phyloP scores from a whole-genome alignment of 2,329 filamentous ascomycete genomes.

The Mycogone perniciosa region DNA sequence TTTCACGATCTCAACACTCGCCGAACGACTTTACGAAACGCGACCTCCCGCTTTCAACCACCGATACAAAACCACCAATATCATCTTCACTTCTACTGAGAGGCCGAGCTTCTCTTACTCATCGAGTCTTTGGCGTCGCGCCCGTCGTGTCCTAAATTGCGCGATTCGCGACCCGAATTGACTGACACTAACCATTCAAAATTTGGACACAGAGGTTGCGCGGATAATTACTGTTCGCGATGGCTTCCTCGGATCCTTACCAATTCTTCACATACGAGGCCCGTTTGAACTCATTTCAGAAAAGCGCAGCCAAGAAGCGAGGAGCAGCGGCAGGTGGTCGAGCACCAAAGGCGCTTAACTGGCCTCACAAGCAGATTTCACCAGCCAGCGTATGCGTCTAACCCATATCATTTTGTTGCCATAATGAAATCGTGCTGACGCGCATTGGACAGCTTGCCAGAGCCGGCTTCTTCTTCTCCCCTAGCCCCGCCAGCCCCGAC shows the following conservation, averaged over 20 bases:
- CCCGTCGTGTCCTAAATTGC: background rate
- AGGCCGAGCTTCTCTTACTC: constrained; percentile 2
- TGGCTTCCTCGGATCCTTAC: constrained; percentile 21
- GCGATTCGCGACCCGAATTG: background rate
- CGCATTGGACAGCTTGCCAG: constrained; percentile 61
- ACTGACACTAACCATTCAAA: background rate
- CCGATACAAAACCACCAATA: background rate
- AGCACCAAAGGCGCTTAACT: constrained; percentile 52
- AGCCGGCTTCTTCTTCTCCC: constrained; percentile 87
- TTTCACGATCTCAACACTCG: no score
- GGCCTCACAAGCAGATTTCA: constrained; percentile 60
- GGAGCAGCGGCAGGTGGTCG: constrained; percentile 54
- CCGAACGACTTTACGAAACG: no score
- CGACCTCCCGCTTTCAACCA: no score
- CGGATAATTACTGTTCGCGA: constrained; percentile 7
- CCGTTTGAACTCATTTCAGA: constrained; percentile 74
- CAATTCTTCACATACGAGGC: constrained; percentile 60
- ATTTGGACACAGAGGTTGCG: background rate
- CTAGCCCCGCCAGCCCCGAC: constrained; percentile 67
- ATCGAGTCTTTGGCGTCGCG: background rate
- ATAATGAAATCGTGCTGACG: constrained; percentile 18
- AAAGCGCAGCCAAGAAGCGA: constrained; percentile 56
- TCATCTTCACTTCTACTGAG: background rate
- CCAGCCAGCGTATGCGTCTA: constrained; percentile 25
- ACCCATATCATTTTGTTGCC: background rate